These are phyloP conservation scores for Copromyces sp. DNA, from an alignment of 495 filamentous ascomycete genomes.

Conservation along the genomic window DNA sequence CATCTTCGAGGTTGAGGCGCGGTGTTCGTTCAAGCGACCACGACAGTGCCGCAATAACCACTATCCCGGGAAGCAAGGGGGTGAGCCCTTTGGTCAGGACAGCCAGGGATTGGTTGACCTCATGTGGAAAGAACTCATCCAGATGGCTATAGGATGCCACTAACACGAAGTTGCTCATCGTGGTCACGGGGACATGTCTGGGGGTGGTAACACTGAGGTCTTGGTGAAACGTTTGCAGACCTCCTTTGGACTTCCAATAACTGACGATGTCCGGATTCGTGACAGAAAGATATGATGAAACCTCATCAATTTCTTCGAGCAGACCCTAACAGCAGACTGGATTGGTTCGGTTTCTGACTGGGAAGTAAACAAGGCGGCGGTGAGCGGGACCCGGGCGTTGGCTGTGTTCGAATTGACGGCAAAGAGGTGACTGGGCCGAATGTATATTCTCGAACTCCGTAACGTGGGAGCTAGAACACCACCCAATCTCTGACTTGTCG, in stretches of 20 bases:
- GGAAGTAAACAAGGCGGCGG: not conserved
- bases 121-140: not conserved
- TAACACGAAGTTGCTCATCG: not conserved
- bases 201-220: not conserved
- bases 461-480: not conserved
- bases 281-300: not conserved
- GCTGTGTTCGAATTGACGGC: not conserved
- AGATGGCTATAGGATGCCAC: not conserved
- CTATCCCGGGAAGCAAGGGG: not conserved
- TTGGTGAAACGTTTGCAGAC: not conserved
- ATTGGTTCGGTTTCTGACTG: not conserved
- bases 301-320: not conserved
- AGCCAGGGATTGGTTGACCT: not conserved
- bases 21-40: not conserved
- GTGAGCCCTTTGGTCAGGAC: not conserved
- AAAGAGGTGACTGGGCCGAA: not conserved
- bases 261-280: not conserved
- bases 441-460: not conserved
- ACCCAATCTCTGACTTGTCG: not conserved
- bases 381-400: not conserved
- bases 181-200: not conserved
- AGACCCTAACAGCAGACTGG: not conserved
- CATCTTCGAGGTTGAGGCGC: not conserved
- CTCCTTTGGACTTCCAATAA: not conserved
- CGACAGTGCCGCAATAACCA: not conserved